Conservation (phyloP, 2,329 filamentous ascomycete genomes). For the Cladosporium sp. region DNA sequence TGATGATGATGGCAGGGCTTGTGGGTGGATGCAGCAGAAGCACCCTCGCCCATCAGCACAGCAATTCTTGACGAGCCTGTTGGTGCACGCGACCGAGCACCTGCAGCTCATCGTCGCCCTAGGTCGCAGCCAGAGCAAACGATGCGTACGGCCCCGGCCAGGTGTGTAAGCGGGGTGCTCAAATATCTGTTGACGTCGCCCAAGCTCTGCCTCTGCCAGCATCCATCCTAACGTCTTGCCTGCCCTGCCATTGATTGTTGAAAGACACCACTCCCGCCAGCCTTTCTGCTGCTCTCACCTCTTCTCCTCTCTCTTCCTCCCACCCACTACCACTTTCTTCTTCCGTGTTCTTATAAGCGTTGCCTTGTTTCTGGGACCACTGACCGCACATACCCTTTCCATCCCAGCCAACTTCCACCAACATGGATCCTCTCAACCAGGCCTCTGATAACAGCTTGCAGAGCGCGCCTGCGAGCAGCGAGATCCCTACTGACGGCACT, state of each 20-base stretch:
- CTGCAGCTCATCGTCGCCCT: conserved; percentile 12
- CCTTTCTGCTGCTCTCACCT: background rate
- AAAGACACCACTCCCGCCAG: background rate
- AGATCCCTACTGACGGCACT: conserved; percentile 69
- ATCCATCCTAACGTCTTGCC: background rate
- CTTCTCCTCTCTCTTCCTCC: background rate
- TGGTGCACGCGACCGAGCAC: background rate
- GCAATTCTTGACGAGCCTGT: background rate
- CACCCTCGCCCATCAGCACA: background rate
- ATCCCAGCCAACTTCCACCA: background rate
- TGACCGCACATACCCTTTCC: background rate
- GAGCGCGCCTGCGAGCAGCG: conserved; percentile 50
- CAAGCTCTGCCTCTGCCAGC: background rate
- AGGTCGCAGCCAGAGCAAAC: background rate
- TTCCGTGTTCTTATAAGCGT: background rate
- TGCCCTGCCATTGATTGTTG: background rate
- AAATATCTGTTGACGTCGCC: background rate
- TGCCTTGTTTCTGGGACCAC: background rate
- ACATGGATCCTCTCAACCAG: conserved; percentile 46
- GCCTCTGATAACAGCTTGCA: conserved; percentile 49
- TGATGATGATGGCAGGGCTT: background rate
- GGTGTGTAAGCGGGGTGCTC: background rate
- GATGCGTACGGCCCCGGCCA: background rate
- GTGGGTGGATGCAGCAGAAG: background rate
- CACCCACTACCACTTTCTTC: background rate